Evolutionary conservation across 306 rosid genomes (phyloP).

Genomic region (Medicago arabica): DNA sequence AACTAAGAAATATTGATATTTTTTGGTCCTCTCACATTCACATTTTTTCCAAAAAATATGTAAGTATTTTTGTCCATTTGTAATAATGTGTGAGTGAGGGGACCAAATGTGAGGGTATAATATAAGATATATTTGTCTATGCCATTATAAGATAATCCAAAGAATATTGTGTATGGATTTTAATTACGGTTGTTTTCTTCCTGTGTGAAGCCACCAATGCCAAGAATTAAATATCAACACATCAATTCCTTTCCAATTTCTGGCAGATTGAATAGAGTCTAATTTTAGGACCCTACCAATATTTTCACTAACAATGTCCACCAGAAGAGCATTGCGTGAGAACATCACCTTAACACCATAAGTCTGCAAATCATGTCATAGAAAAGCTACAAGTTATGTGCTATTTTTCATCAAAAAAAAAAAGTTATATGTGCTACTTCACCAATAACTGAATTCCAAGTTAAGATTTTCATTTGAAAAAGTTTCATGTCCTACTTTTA

Average conservation of each 20-base stretch:
- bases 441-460: background rate
- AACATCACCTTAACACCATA: constrained; percentile 51
- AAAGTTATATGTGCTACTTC: background rate
- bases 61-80: background rate
- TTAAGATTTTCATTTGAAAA: background rate
- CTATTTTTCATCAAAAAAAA: background rate
- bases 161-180: background rate
- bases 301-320: constrained; percentile 41
- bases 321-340: constrained; percentile 53
- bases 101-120: background rate
- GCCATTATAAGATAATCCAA: background rate
- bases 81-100: no score
- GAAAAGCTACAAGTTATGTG: background rate
- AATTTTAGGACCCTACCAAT: constrained; percentile 51
- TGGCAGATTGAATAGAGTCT: constrained; percentile 46
- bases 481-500: background rate
- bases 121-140: background rate
- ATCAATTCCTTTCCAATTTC: constrained; percentile 50
- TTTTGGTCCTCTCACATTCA: no score
- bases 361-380: constrained; percentile 36
- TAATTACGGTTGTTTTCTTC: constrained; percentile 56
- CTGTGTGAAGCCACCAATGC: constrained; percentile 73
- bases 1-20: background rate
- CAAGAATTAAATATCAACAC: constrained; percentile 59
- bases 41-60: no score